Base-by-base conservation (phyloP, 176 grass and related monocot species). In the Triticum monococcum region DNA sequence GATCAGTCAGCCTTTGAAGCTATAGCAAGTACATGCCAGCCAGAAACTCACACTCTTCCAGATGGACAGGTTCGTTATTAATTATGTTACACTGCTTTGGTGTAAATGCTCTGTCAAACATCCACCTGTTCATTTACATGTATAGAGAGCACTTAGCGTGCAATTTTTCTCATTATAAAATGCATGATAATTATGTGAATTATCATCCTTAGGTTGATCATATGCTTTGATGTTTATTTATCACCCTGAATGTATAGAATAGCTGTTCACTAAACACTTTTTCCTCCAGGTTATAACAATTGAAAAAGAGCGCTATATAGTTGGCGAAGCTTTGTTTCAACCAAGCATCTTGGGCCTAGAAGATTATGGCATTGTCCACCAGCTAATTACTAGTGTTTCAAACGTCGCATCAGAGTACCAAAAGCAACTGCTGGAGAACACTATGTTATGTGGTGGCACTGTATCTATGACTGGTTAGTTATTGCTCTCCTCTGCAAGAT, bases 281-380 rank as follows among this genome's bases (percentile, higher is more conserved):
- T 89, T 56, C 54, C 80, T 89, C 62, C 84, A 98, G 96, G 89
- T 95, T 75, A 94, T 96, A 86, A 94, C 90, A 79, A 85, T 98
- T 77, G 86, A 85, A 79, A 95, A 90, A 64, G 93, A 99, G 83
- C 65, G 90, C 11, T 91, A 93, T 79, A 78, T 96, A 89, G 92
- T 93, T 83, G 97, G 97, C 32, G 97, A 99, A 93, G 97, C 97
- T 87, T 89, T 99, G 64, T 99, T 99, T 87, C 90, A 96, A 90
- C 94, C 97, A 87, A 83, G 68, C 25, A 94, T 94, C 75, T 91
- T 99, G 81, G 92, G 97, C 2, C 83, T 99, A 26, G 94, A 99
- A 89, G 92, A 99, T 90, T 99, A 94, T 91, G 92, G 94, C 26
- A 91, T 96, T 57, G 97, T 99, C 72, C 94, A 96, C 41, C 94